A percentile compares a stretch with the other conserved stretches of the same genome.
Evolutionary conservation across 2,329 filamentous ascomycete genomes (phyloP).

Genomic region (Fusarium marasasianum): DNA sequence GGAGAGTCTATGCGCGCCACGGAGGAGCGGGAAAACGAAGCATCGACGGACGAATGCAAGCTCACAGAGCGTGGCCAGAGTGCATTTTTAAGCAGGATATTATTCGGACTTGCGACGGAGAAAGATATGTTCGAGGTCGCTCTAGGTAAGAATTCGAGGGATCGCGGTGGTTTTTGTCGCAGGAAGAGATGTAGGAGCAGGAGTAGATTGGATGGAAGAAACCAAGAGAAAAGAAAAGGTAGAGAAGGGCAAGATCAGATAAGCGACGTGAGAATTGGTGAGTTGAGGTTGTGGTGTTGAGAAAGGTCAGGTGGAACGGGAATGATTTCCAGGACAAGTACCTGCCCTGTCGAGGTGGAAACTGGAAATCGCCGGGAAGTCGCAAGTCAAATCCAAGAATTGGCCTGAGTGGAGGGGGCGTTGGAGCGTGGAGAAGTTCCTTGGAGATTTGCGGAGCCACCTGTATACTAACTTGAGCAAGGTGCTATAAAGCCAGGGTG

Average conservation of each 20-base stretch:
- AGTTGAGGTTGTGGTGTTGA: conserved; percentile 33
- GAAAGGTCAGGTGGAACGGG: conserved; percentile 32
- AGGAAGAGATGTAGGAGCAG: neutral
- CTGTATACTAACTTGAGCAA: conserved; percentile 7
- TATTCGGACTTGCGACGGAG: conserved; percentile 13
- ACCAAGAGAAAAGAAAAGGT: neutral
- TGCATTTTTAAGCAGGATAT: conserved; percentile 33
- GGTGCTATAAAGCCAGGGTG: neutral
- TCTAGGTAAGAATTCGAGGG: conserved; percentile 23
- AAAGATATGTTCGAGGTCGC: conserved; percentile 8
- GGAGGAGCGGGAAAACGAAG: conserved; percentile 33
- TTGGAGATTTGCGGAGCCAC: conserved; percentile 30
- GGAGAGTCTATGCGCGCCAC: conserved; percentile 38
- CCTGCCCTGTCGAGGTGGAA: conserved; percentile 33
- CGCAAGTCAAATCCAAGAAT: conserved; percentile 17
- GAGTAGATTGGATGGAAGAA: neutral
- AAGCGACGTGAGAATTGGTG: conserved; percentile 14
- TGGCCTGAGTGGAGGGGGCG: conserved; percentile 25
- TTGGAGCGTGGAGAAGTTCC: conserved; percentile 33
- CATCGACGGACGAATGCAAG: conserved; percentile 29
- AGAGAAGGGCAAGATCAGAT: neutral
- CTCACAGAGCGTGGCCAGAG: conserved; percentile 32
- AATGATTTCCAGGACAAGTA: conserved; percentile 30
- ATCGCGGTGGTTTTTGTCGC: conserved; percentile 10
- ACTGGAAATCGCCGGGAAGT: conserved; percentile 31